These are phyloP conservation scores for Boletus rubescentipes DNA, from an alignment of 768 basidiomycete species.

Conservation along the genomic window DNA sequence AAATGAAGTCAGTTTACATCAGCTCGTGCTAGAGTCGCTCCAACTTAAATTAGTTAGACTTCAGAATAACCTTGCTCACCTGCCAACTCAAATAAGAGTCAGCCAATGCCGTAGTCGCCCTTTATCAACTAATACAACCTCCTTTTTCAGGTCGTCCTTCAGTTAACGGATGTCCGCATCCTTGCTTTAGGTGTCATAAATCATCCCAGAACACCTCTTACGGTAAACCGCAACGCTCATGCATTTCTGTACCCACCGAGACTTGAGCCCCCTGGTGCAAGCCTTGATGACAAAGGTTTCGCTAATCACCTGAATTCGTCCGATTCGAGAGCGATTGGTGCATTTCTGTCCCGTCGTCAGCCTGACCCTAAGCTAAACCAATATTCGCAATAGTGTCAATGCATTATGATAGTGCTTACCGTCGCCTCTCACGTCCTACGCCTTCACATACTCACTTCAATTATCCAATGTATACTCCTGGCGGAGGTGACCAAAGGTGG, in stretches of 20 bases:
- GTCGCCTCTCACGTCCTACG: constrained; percentile 51
- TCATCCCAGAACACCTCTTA: constrained; percentile 53
- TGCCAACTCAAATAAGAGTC: constrained; percentile 68
- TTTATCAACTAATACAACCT: constrained; percentile 6
- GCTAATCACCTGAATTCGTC: constrained; percentile 2
- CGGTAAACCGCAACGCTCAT: constrained; percentile 67
- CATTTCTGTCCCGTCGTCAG: not conserved
- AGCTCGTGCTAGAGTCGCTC: not conserved
- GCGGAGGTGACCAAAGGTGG: constrained; percentile 70
- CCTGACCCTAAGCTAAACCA: not conserved
- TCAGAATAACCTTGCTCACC: constrained; percentile 65
- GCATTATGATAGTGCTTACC: constrained; percentile 29
- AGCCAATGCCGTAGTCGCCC: constrained; percentile 23
- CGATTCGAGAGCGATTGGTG: constrained; percentile 2
- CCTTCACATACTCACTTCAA: constrained; percentile 55
- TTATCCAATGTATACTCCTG: constrained; percentile 74
- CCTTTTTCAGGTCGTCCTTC: constrained; percentile 55
- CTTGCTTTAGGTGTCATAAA: constrained; percentile 67
- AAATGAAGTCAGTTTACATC: constrained; percentile 60
- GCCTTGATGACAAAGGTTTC: not conserved
- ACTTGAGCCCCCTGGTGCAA: constrained; percentile 37
- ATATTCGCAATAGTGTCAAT: not conserved
- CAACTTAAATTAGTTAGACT: constrained; percentile 40
- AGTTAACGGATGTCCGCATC: constrained; percentile 70
- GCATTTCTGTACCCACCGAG: constrained; percentile 69